Percentiles rank a stretch among this genome's conserved stretches.
phyloP scores from a whole-genome alignment of 2,329 filamentous ascomycete species.

The Thelonectria olida region DNA sequence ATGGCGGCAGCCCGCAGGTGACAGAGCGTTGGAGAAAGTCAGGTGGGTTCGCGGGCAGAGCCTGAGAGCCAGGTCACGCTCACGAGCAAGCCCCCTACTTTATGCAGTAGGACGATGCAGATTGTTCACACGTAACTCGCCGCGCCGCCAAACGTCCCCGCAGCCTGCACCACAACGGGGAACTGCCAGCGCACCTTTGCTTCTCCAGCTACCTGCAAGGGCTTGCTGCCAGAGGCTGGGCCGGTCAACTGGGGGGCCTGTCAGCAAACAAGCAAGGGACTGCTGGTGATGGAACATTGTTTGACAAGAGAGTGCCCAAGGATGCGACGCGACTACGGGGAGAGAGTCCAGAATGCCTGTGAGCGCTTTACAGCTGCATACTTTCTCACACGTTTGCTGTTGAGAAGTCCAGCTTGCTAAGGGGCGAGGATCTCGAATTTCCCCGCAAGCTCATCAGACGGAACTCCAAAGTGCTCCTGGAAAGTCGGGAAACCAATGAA shows the following conservation, averaged over 20 bases:
- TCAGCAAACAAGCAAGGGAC: conserved; percentile 7
- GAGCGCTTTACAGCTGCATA: background rate
- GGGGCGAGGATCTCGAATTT: too few species aligned
- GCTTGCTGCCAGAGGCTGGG: conserved; percentile 5
- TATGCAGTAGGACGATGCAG: conserved; percentile 7
- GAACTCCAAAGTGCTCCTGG: too few species aligned
- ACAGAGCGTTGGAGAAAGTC: conserved; percentile 27
- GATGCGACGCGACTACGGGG: background rate
- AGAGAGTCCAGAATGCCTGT: conserved; percentile 4
- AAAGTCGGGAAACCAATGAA: too few species aligned
- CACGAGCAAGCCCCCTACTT: background rate
- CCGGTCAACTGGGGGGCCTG: conserved; percentile 15
- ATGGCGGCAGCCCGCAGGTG: conserved; percentile 32
- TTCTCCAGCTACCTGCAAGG: background rate
- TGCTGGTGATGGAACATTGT: conserved; percentile 1
- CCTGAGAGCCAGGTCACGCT: conserved; percentile 1
- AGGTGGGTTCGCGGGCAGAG: conserved; percentile 29
- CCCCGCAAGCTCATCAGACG: too few species aligned
- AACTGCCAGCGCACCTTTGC: conserved; percentile 15
- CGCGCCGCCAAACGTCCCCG: conserved; percentile 7
- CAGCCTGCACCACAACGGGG: conserved; percentile 15
- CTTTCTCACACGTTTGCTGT: conserved; percentile 7
- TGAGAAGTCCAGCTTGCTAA: too few species aligned
- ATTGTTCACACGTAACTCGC: conserved; percentile 14
- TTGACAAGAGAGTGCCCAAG: background rate